Evolutionary conservation across 257 asterid genomes (phyloP).

Genomic region (Oldenlandia corymbosa): DNA sequence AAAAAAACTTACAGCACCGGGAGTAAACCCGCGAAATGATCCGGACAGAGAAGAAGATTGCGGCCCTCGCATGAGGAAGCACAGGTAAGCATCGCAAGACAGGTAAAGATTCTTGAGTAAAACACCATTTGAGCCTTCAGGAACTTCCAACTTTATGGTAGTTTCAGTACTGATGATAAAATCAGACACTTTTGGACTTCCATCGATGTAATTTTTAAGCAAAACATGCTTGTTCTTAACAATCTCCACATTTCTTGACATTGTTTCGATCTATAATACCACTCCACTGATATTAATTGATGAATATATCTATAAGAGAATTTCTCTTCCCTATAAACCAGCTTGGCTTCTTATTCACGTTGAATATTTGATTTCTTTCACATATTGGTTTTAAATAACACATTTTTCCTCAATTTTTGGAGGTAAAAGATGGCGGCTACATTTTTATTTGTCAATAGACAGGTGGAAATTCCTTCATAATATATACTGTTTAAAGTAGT

Average conservation of each 20-base stretch:
- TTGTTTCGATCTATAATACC: no score
- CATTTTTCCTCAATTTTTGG: no score
- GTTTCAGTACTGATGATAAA: not conserved
- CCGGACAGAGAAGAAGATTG: accelerated
- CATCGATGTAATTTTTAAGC: not conserved
- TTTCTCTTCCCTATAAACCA: no score
- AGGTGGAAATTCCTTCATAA: no score
- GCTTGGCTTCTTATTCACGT: no score
- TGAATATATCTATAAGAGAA: no score
- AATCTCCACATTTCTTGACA: not conserved
- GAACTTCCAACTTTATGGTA: constrained; percentile 1
- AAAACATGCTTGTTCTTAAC: not conserved
- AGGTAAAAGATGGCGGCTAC: no score
- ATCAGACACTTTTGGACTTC: constrained; percentile 12
- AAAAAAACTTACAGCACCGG: constrained; percentile 13
- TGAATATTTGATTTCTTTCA: no score
- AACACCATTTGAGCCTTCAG: constrained; percentile 2
- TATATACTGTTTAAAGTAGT: no score
- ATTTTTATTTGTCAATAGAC: no score
- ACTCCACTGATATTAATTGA: no score
- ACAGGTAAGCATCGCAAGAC: constrained; percentile 3
- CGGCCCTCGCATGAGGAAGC: not conserved
- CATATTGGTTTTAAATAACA: no score
- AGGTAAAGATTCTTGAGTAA: constrained; percentile 5
- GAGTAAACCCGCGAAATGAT: not conserved